phyloP scores from a whole-genome alignment of 371 early-diverging fungal genomes.

The Mucor mucedo region DNA sequence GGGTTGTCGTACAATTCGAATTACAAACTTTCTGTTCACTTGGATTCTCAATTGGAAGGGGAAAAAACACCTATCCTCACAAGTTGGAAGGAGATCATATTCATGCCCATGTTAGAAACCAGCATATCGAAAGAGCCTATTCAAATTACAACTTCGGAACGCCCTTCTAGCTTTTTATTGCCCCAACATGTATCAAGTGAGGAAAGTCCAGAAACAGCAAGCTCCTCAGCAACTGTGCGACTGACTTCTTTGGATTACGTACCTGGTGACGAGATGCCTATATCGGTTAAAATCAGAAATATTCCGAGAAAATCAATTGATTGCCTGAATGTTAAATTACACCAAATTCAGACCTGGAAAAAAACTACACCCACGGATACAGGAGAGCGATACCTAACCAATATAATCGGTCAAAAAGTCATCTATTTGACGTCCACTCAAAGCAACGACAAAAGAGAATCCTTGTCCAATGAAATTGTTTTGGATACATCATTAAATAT shows the following conservation, averaged over 20 bases:
- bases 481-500: neutral
- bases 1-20: slow-evolving; percentile 16
- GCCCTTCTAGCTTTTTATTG: neutral
- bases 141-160: neutral
- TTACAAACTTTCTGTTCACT: slow-evolving; percentile 15
- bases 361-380: neutral
- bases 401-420: neutral
- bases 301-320: slow-evolving; percentile 4
- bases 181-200: neutral
- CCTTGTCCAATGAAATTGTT: no score
- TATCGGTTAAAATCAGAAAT: neutral
- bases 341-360: slow-evolving; percentile 20
- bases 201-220: neutral
- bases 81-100: slow-evolving; percentile 6
- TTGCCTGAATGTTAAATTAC: slow-evolving; percentile 5
- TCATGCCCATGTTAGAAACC: slow-evolving; percentile 29
- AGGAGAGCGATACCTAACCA: neutral
- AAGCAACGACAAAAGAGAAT: neutral
- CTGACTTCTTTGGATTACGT: slow-evolving; percentile 17
- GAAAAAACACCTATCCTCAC: neutral
- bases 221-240: neutral
- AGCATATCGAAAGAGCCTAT: slow-evolving; percentile 12
- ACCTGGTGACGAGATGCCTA: slow-evolving; percentile 10
- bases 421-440: neutral
- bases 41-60: slow-evolving; percentile 13